phyloP scores from a whole-genome alignment of 192 early-diverging fungal species.

The Backusella tuberculispora region DNA sequence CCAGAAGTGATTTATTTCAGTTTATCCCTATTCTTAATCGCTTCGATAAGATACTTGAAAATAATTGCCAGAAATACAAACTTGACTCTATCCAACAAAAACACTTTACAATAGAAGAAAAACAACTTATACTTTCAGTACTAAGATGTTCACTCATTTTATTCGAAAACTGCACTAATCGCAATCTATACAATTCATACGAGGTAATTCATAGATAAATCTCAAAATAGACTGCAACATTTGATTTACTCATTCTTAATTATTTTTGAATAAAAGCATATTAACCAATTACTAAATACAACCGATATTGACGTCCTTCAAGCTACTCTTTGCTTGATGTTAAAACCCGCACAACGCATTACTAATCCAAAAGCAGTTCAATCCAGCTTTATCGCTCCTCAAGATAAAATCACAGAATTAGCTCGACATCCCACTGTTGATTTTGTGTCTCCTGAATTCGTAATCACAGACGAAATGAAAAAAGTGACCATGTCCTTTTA shows the following conservation, averaged over 20 bases:
- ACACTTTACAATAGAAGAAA: conserved; percentile 58
- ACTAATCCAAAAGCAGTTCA: conserved; percentile 74
- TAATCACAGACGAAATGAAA: conserved; percentile 40
- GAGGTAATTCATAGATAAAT: conserved; percentile 60
- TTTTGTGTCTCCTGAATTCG: not conserved
- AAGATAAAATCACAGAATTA: conserved; percentile 59
- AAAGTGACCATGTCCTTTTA: conserved; percentile 36
- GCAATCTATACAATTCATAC: conserved; percentile 90
- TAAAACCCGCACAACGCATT: conserved; percentile 89
- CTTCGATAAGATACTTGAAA: conserved; percentile 83
- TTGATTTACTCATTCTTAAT: not conserved
- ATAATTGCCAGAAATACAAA: conserved; percentile 61
- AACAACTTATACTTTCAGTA: conserved; percentile 63
- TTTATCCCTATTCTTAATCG: conserved; percentile 94
- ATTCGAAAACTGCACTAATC: conserved; percentile 93
- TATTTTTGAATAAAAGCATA: conserved; percentile 57
- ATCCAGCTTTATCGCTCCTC: conserved; percentile 57
- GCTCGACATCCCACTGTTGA: conserved; percentile 46
- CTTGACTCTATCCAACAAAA: conserved; percentile 65
- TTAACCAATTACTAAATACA: conserved; percentile 77
- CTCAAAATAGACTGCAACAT: not conserved
- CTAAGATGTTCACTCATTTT: conserved; percentile 76
- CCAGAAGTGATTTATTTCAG: conserved; percentile 91
- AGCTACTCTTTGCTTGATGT: conserved; percentile 72
- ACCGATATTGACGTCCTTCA: conserved; percentile 82